These are phyloP conservation scores for Colletotrichum tabaci DNA, from an alignment of 2,329 filamentous ascomycete species.

Conservation along the genomic window DNA sequence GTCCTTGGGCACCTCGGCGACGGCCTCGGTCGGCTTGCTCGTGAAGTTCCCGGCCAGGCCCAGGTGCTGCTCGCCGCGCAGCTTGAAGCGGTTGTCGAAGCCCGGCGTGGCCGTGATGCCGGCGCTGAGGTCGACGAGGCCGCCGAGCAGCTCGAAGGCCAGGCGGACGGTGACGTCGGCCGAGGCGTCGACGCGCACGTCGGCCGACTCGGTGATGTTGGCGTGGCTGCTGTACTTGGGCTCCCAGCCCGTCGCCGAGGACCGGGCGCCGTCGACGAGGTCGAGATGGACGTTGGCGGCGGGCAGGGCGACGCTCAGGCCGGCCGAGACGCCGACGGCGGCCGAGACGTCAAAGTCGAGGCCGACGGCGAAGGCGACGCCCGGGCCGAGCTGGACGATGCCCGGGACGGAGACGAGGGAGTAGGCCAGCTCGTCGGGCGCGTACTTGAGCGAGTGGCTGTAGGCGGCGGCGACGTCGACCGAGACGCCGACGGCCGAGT, in stretches of 20 bases:
- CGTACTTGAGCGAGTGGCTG: conserved; percentile 52
- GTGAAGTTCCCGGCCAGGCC: conserved; percentile 37
- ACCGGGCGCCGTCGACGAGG: conserved; percentile 50
- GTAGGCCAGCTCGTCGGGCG: conserved; percentile 55
- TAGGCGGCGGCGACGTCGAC: conserved; percentile 53
- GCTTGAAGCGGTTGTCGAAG: conserved; percentile 54
- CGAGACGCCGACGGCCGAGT: conserved; percentile 54
- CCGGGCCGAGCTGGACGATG: conserved; percentile 56
- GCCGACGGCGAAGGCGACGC: conserved; percentile 55
- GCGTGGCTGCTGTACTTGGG: conserved; percentile 54
- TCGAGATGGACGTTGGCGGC: conserved; percentile 58
- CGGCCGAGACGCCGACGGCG: conserved; percentile 50
- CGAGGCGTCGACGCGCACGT: conserved; percentile 51
- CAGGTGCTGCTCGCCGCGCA: conserved; percentile 47
- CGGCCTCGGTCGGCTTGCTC: conserved; percentile 1
- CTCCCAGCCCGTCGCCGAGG: conserved; percentile 52
- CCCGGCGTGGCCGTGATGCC: conserved; percentile 55
- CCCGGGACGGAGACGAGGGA: conserved; percentile 57
- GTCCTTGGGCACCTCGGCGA: conserved; percentile 41
- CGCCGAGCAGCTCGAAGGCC: conserved; percentile 53
- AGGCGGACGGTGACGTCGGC: conserved; percentile 57
- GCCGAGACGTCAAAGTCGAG: conserved; percentile 53
- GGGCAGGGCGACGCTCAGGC: conserved; percentile 51
- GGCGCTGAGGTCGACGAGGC: conserved; percentile 54
- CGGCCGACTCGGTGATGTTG: conserved; percentile 52